Conservation (phyloP, 2,329 filamentous ascomycete genomes). For the Neobulgaria alba region DNA sequence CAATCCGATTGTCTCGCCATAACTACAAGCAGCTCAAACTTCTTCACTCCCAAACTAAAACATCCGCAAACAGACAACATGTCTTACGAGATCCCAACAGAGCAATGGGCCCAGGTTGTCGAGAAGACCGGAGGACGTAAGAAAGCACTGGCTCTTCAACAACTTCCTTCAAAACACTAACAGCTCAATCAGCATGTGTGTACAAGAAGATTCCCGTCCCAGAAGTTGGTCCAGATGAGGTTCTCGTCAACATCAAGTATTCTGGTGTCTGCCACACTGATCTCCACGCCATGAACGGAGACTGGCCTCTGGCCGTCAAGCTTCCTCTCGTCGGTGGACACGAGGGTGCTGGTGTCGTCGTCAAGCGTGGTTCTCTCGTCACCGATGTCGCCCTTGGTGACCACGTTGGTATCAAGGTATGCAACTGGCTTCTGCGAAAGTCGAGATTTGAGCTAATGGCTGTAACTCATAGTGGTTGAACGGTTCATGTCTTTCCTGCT, state of each 20-base stretch:
- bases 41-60: background rate
- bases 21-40: constrained; percentile 1
- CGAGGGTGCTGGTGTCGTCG: constrained; percentile 73
- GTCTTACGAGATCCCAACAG: constrained; percentile 51
- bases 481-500: constrained; percentile 73
- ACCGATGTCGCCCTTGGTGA: constrained; percentile 74
- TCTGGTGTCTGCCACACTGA: constrained; percentile 89
- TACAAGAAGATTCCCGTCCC: constrained; percentile 78
- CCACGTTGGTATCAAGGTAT: constrained; percentile 68
- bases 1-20: constrained; percentile 6
- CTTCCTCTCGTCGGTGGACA: constrained; percentile 78
- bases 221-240: constrained; percentile 78
- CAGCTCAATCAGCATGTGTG: constrained; percentile 49
- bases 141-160: constrained; percentile 25
- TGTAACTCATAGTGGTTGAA: constrained; percentile 63
- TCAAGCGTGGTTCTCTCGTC: constrained; percentile 70
- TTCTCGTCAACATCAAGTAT: constrained; percentile 86
- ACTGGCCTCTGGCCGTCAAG: constrained; percentile 82
- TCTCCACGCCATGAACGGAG: constrained; percentile 71
- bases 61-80: constrained; percentile 10
- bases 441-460: constrained; percentile 7
- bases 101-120: constrained; percentile 88
- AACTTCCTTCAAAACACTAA: no score
- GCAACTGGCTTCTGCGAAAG: background rate
- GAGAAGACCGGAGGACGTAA: constrained; percentile 68